Evolutionary conservation across 2,329 filamentous ascomycete species (phyloP).

Genomic region (Graphilbum fragrans): DNA sequence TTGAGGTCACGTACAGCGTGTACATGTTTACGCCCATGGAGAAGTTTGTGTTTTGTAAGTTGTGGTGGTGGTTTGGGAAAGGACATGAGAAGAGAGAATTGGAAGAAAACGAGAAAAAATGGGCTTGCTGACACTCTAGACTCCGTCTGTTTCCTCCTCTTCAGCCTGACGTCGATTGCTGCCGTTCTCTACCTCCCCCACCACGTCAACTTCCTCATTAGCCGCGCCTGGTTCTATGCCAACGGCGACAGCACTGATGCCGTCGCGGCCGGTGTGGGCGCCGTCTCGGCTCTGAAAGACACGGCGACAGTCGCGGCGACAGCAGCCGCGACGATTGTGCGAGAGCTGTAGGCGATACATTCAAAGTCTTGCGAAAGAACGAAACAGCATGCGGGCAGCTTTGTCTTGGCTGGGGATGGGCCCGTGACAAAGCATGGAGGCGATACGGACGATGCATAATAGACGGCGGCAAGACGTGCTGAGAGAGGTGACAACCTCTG

Average conservation of each 20-base stretch:
- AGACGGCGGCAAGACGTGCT: too few relatives aligned
- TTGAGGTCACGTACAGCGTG: conserved; percentile 90
- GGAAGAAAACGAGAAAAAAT: not conserved
- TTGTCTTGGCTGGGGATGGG: too few relatives aligned
- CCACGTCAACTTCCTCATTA: conserved; percentile 71
- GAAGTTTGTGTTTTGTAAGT: conserved; percentile 93
- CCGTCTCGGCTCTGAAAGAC: conserved; percentile 21
- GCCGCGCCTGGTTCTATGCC: conserved; percentile 90
- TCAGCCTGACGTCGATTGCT: conserved; percentile 76
- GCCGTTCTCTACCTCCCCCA: conserved; percentile 87
- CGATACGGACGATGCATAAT: too few relatives aligned
- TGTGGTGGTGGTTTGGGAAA: not conserved
- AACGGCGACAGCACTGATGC: conserved; percentile 54
- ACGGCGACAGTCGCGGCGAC: conserved; percentile 17
- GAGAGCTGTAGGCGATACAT: conserved; percentile 25
- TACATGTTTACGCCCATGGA: conserved; percentile 97
- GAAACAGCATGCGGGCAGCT: too few relatives aligned
- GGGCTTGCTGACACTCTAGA: conserved; percentile 47
- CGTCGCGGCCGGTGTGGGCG: conserved; percentile 31
- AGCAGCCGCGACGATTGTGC: conserved; percentile 15
- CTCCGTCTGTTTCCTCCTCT: conserved; percentile 81
- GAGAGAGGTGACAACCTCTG: too few relatives aligned
- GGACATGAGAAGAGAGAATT: not conserved
- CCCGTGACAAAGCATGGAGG: too few relatives aligned
- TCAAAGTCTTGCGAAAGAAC: too few relatives aligned